Base-by-base conservation (phyloP, 2,329 filamentous ascomycete species). In the Talaromyces sp. region DNA sequence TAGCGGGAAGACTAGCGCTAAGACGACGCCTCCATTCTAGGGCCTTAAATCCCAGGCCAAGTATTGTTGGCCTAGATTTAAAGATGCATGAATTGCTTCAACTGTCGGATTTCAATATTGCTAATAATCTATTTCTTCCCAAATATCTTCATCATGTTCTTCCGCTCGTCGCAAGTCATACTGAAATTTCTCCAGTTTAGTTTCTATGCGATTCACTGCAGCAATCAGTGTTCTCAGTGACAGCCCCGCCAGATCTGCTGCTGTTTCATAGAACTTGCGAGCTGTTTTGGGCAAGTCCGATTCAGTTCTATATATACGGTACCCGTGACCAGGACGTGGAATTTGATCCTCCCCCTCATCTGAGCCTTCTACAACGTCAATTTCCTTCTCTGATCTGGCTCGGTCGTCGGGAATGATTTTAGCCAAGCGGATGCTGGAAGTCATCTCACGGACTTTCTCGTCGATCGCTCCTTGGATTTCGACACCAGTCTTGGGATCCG, bases 151-250 rank as follows among this genome's bases (percentile, higher is more conserved):
- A n/a, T 62, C 68, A 42, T 72, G 69, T 42, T 70, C 68, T 37
- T 74, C 71, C 7, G 69, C 67, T 37, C 73, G 71, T 52, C 74
- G 73, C 66, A 69, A 68, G 44, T 72, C 71, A 54, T 71, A 76
- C 62, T 74, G 69, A 70, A 74, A 76, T 59, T 69, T 72, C 55
- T 76, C 71, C 61, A 84, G 69, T 64, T 70, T 78, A 61, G 71
- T 65, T 69, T 88, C 85, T 0, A 80, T 77, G 39, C 78, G 73
- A 52, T 76, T 78, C 0, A 86, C 83, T 16, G 80, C 81, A 61
- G 73, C 74, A 14, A 85, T 69, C 48, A 87, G 72, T 39, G 78
- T 80, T 28, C 79, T 73, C 52, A 86, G 64, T 11, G 80, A 80
- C 37, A 84, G 67, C 6, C 82, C 84, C 6, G 79, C 79, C 16